These are phyloP conservation scores for Blastocystis sp. DNA, from an alignment of 352 stramenopile genomes.

Conservation along the genomic window DNA sequence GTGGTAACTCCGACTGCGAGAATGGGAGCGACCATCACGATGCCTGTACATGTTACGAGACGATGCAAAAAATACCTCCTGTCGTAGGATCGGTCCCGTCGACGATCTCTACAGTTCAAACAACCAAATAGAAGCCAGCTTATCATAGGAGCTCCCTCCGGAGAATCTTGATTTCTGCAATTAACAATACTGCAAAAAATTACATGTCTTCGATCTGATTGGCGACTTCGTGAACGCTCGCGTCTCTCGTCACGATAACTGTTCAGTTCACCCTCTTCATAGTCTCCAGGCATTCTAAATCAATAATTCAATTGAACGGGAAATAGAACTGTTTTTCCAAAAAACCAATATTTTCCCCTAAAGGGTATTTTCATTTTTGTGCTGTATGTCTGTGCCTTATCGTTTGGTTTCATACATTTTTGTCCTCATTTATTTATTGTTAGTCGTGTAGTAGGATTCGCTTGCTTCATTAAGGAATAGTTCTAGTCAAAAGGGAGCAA, in stretches of 20 bases:
- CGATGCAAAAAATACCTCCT: not conserved
- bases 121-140: not conserved
- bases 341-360: not conserved
- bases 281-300: not conserved
- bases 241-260: not conserved
- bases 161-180: constrained; percentile 36
- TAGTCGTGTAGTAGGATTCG: too few relatives aligned
- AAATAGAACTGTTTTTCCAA: not conserved
- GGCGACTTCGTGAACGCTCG: not conserved
- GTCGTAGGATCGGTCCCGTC: not conserved
- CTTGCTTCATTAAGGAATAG: too few relatives aligned
- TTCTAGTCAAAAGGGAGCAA: too few relatives aligned
- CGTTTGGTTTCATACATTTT: not conserved
- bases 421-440: not conserved
- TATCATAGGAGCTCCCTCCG: constrained; percentile 19
- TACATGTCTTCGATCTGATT: not conserved
- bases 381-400: not conserved
- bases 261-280: constrained; percentile 45
- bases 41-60: not conserved
- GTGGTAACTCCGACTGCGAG: not conserved
- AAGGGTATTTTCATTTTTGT: not conserved
- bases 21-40: not conserved
- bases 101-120: not conserved
- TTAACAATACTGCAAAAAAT: not conserved
- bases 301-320: not conserved